Base-by-base conservation (phyloP, 75 land plant species). In the Ceratopteris richardii region DNA sequence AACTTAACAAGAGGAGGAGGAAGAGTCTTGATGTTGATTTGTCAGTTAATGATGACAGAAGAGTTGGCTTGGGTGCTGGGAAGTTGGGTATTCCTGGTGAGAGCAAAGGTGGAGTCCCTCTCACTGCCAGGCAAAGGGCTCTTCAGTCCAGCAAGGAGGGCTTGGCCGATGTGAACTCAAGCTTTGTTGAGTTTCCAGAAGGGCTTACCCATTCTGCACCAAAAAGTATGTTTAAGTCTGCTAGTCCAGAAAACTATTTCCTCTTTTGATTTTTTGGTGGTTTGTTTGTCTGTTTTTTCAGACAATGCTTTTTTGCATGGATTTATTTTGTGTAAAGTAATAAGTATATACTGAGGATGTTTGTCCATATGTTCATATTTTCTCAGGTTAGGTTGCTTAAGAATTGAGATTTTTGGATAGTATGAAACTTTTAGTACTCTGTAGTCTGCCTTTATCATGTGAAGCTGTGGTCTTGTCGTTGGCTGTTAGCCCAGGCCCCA, bases 121-220 rank as follows among this genome's bases (percentile, higher is more conserved):
- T 77, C 18, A 77, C 79, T 21, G 70, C 75, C 13, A 60, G 79
- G 43, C 79, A 77, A 57, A 66, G 76, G 42, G 48, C 79, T 31
- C 56, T 77, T 37, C 79, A 71, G 51, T 37, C 70, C 26, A 54
- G 70, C 47, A 77, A 72, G 51, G 78, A 65, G 36, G 75, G 41
- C 28, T 65, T 74, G 31, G 51, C 69, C 24, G 67, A 70, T 30
- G 43, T 37, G 54, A 69, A 43, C 33, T 30, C 62, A 31, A 24
- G 70, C 47, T 47, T 77, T 18, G 54, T 77, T 40, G 79, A 77
- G 44, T 77, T 71, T 57, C 79, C 79, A 22, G 76, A 66, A n/a
- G 79, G 79, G 7, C 66, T 77, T 21, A 54, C 65, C 20, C 43
- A 40, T 17, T 19, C 69, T 19, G 52, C 46, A 44, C 62, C 53